Evolutionary conservation across 768 basidiomycete genomes (phyloP), one percentile per base, ranked within the genome.

Genomic region (Sarcomyxa edulis): DNA sequence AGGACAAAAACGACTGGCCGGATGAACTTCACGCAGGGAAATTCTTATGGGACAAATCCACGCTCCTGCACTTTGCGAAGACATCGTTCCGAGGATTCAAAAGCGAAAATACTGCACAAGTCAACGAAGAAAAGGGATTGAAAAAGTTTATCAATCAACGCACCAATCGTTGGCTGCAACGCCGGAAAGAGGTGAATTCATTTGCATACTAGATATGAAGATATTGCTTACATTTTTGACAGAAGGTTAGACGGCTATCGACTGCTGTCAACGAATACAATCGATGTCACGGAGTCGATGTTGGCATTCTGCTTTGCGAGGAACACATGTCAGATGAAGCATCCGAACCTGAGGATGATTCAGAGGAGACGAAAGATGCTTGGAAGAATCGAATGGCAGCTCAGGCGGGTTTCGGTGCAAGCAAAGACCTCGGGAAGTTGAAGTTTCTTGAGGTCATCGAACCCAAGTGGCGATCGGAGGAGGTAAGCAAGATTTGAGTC

Each of bases 271-370:
- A 23, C 5, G 9, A 7, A 10, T 37, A 15, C 36, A 25, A 21
- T 26, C 28, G 7, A n/a, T n/a, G 15, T 15, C 39, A 32, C 22
- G 21, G n/a, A 12, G 28, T 42, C 15, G 39, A 44, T 20, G 40
- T 40, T 5, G 19, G 25, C 7, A 12, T 7, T 10, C n/a, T 44
- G n/a, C n/a, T 44, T 12, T 25, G 19, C 11, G 25, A 30, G 14
- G 35, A 43, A 19, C 43, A 44, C 18, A 46, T 44, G 45, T 47
- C 45, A 11, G 45, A 47, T 29, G 45, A 45, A 24, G 45, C 43
- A 2, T 47, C 45, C 3, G 45, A 37, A 10, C 43, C 45, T 15
- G 42, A 47, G 22, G 42, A 43, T 11, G 25, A 37, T n/a, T 22
- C 16, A 3, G 36, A 23, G 6, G 37, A 43, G 29, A 16, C 33